Base-by-base conservation (phyloP, 192 early-diverging fungal genomes). In the Entrophospora sp. region DNA sequence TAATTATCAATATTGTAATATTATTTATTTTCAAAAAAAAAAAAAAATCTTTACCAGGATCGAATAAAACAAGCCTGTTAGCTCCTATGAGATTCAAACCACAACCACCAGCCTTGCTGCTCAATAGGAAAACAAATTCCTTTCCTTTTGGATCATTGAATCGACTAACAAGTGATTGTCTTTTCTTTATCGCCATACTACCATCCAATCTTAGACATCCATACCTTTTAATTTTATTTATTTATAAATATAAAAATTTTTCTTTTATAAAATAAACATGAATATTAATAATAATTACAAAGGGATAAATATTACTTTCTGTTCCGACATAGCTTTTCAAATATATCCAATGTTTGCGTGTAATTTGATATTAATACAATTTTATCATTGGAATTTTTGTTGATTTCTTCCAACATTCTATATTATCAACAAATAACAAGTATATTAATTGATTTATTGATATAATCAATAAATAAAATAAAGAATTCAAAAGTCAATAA, bases 331-430 rank as follows among this genome's bases (percentile, higher is more conserved):
- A 94, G 81, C n/a, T 82, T 79, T 64, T 97, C 93, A 69, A 99
- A 91, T 43, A 96, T 70, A 70, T 99, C 92, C 45, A 98, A 74
- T 3, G 97, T 98, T 72, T 99, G 95, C 0, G 97, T 99, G 76
- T 98, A 99, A 69, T 99, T 99, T 34, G 90, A 92, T 48, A 99
- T 97, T 13, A 99, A 75, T 12, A 99, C 97, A 70, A 99, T 96
- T 73, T 99, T 99, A 73, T 97, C 95, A 12, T 78, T 74, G 9
- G 85, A 83, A 18, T 87, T 81, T 22, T 81, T 80, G 34, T 82
- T 79, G 56, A 90, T 87, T 72, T 85, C 84, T 43, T 75, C 73
- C 40, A 91, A 71, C 91, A 94, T 91, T 25, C 81, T 75, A 65
- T 62, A 20, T 10, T 61, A 49, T 25, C 36, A 37, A 27, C 18